Conservation (phyloP, 2,329 filamentous ascomycete genomes). For the Bertia moriformis region DNA sequence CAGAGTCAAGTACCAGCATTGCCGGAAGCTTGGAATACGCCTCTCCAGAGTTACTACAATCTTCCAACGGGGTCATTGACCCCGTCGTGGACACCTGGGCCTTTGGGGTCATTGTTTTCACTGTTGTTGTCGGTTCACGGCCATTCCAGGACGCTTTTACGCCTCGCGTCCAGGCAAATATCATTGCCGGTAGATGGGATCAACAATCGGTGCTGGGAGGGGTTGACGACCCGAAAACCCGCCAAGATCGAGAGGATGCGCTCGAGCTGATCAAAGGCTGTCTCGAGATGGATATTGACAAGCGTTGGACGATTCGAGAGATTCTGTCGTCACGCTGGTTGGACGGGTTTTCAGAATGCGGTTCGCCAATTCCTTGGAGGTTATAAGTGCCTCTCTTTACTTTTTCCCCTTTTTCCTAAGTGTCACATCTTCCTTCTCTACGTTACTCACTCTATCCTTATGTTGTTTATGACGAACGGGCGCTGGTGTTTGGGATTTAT, state of each 20-base stretch:
- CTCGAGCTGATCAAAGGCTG: slow-evolving; percentile 44
- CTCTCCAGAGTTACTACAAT: slow-evolving; percentile 24
- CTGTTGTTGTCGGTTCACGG: slow-evolving; percentile 41
- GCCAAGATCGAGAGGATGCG: slow-evolving; percentile 22
- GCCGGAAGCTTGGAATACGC: slow-evolving; percentile 37
- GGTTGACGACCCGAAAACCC: slow-evolving; percentile 17
- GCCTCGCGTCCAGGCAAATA: slow-evolving; percentile 41
- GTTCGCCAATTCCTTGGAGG: slow-evolving; percentile 10
- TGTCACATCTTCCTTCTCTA: slow-evolving; percentile 2
- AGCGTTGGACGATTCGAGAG: slow-evolving; percentile 40
- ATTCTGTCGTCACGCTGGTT: slow-evolving; percentile 41
- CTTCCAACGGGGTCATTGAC: slow-evolving; percentile 12
- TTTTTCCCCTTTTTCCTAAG: slow-evolving; percentile 1
- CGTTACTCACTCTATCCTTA: no score
- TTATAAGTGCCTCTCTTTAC: slow-evolving; percentile 14
- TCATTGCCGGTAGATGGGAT: slow-evolving; percentile 44
- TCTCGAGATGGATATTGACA: slow-evolving; percentile 35
- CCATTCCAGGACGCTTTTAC: slow-evolving; percentile 48
- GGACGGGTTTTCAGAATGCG: slow-evolving; percentile 18
- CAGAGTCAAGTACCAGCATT: slow-evolving; percentile 38
- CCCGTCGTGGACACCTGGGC: slow-evolving; percentile 53
- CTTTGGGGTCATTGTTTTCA: slow-evolving; percentile 47
- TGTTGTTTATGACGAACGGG: no score
- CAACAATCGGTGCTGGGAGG: slow-evolving; percentile 27
- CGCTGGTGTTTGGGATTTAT: no score